Evolutionary conservation across 257 asterid species (phyloP).

Genomic region (Penstemon davidsonii): DNA sequence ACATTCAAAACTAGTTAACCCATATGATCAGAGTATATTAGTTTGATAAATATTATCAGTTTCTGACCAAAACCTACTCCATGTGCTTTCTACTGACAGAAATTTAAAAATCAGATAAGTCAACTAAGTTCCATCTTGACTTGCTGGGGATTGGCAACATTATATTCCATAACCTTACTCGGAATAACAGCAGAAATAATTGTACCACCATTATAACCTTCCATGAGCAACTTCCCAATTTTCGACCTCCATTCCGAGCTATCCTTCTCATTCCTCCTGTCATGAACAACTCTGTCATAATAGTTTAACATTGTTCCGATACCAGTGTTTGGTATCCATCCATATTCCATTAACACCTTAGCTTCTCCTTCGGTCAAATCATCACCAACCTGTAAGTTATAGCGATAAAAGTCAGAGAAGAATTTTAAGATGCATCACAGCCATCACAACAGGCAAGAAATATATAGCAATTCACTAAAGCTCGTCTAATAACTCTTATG

Average conservation of each 20-base stretch:
- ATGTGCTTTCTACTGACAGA: conserved; percentile 24
- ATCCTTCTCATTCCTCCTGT: conserved; percentile 54
- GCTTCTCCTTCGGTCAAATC: conserved; percentile 91
- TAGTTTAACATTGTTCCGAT: conserved; percentile 91
- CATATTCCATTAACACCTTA: conserved; percentile 63
- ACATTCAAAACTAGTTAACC: background rate
- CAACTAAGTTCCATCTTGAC: conserved; percentile 54
- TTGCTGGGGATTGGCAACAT: conserved; percentile 30
- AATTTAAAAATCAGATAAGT: conserved; percentile 26
- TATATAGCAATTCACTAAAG: background rate
- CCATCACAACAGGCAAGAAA: background rate
- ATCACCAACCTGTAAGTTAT: conserved; percentile 64
- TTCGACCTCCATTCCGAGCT: conserved; percentile 81
- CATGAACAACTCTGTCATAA: conserved; percentile 82
- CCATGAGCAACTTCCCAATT: conserved; percentile 78
- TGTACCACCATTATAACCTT: conserved; percentile 75
- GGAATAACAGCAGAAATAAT: conserved; percentile 39
- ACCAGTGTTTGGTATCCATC: conserved; percentile 87
- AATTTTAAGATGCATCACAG: background rate
- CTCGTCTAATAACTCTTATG: background rate
- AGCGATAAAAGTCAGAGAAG: background rate
- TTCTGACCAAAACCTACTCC: conserved; percentile 8
- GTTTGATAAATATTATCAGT: background rate
- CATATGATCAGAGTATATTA: conserved; percentile 10
- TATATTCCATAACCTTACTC: conserved; percentile 36